phyloP scores from a whole-genome alignment of 106 monocot genomes.

The Dendrobium catenatum region DNA sequence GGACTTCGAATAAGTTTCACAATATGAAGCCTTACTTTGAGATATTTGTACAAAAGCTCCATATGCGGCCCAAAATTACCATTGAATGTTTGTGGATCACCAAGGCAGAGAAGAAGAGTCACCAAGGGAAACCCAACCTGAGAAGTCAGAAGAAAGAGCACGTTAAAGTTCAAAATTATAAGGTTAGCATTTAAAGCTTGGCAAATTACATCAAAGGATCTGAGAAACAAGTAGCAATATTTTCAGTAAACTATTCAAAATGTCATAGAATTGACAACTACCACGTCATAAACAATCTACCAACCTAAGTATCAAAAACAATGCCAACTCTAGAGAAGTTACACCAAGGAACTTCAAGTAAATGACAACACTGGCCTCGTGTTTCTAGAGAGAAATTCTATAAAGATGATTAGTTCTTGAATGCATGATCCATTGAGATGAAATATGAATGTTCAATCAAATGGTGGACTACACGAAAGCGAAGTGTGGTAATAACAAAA shows the following conservation, averaged over 20 bases:
- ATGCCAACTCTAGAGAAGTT: not conserved
- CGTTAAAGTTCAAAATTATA: not conserved
- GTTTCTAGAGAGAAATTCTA: not conserved
- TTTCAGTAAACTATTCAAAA: not conserved
- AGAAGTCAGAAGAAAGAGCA: not conserved
- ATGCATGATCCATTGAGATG: not conserved
- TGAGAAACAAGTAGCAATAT: not conserved
- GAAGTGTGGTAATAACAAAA: not conserved
- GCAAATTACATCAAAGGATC: not conserved
- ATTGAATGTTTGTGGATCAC: conserved; percentile 89
- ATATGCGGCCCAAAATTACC: conserved; percentile 65
- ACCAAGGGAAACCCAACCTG: conserved; percentile 94
- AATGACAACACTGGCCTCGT: not conserved
- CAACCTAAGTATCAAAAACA: not conserved
- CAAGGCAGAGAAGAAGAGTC: conserved; percentile 94
- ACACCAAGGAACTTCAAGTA: not conserved
- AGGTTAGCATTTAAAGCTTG: not conserved
- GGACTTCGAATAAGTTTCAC: not conserved
- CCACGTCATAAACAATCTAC: not conserved
- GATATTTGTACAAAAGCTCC: conserved; percentile 90
- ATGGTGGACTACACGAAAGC: not conserved
- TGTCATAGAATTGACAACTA: not conserved
- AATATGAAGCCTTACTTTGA: conserved; percentile 42
- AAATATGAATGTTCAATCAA: not conserved
- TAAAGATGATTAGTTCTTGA: not conserved